Evolutionary conservation across 2,329 filamentous ascomycete genomes (phyloP), one percentile per base, ranked within the genome.

Genomic region (Amauroascus niger): DNA sequence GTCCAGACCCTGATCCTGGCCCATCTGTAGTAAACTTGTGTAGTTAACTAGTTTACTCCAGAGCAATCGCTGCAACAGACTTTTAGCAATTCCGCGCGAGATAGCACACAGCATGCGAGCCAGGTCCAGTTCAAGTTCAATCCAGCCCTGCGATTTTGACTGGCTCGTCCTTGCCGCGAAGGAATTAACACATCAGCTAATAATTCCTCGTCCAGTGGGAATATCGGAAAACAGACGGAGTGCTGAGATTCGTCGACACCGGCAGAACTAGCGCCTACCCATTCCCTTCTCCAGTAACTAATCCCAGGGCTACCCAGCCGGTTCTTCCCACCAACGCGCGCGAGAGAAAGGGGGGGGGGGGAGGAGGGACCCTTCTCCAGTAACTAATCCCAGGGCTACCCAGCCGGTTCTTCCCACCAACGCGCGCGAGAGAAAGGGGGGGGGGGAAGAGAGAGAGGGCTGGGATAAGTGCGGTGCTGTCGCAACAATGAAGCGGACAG

Each of bases 1-100:
- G 51, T 47, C 51, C 51, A 53, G 51, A 43, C 51, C 51, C 41
- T 48, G 26, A 49, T 53, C 43, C 51, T 33, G 51, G 51, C 35
- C n/a, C 44, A 41, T 33, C 32, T 49, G 51, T 53, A n/a, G n/a
- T n/a, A n/a, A n/a, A n/a, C n/a, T n/a, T n/a, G n/a, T n/a, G n/a
- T n/a, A n/a, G n/a, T n/a, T n/a, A n/a, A n/a, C n/a, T n/a, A n/a
- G n/a, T n/a, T n/a, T n/a, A 24, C 44, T 53, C 37, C 51, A 43
- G 41, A 35, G 11, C 24, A n/a, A 33, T 40, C 28, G 44, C 22
- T 53, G 51, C 51, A 48, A 48, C 43, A 48, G 43, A 48, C 24
- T 49, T 13, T 49, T 43, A 11, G 24, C 43, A 49, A 16, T 49
- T 33, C 44, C 35, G 45, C 35, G 45, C 30, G 26, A 43, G 45